Conservation (phyloP, 495 filamentous ascomycete species). For the Friedmanniomyces simplex region DNA sequence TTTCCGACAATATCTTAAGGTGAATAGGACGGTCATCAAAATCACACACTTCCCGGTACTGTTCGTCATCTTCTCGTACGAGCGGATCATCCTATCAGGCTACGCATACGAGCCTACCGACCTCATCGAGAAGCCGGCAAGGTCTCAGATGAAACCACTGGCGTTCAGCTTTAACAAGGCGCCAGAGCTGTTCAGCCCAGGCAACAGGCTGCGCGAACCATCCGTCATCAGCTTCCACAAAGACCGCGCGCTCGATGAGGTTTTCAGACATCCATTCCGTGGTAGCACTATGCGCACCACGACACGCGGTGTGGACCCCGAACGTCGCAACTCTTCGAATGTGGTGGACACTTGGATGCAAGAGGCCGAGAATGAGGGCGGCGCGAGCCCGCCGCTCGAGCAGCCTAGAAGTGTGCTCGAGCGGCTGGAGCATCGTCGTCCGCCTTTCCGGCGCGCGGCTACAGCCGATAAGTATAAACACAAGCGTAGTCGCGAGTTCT, state of each 20-base stretch:
- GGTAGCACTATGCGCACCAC: slow-evolving; percentile 36
- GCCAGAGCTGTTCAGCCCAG: slow-evolving; percentile 54
- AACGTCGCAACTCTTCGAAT: slow-evolving; percentile 57
- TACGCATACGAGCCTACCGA: slow-evolving; percentile 67
- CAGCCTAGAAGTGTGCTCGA: slow-evolving; percentile 50
- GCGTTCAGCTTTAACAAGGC: slow-evolving; percentile 33
- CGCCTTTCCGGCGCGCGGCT: slow-evolving; percentile 4
- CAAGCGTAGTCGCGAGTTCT: slow-evolving; percentile 38
- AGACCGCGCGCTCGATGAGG: slow-evolving; percentile 82
- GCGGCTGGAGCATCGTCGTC: slow-evolving; percentile 40
- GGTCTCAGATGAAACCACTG: slow-evolving; percentile 30
- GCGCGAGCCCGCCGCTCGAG: slow-evolving; percentile 52
- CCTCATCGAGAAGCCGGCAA: slow-evolving; percentile 38
- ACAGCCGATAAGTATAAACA: slow-evolving; percentile 12
- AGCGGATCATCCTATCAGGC: slow-evolving; percentile 59
- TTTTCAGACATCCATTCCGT: slow-evolving; percentile 59
- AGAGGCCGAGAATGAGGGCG: slow-evolving; percentile 51
- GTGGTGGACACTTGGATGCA: slow-evolving; percentile 85
- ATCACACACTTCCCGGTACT: slow-evolving; percentile 78
- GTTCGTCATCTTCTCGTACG: slow-evolving; percentile 76
- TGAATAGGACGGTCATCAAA: slow-evolving; percentile 84
- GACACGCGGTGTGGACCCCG: slow-evolving; percentile 34
- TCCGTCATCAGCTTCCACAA: slow-evolving; percentile 78
- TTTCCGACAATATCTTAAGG: slow-evolving; percentile 62
- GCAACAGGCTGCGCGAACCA: slow-evolving; percentile 59